These are phyloP conservation scores for Lichtheimia hyalospora DNA, from an alignment of 371 early-diverging fungal genomes.

Conservation along the genomic window DNA sequence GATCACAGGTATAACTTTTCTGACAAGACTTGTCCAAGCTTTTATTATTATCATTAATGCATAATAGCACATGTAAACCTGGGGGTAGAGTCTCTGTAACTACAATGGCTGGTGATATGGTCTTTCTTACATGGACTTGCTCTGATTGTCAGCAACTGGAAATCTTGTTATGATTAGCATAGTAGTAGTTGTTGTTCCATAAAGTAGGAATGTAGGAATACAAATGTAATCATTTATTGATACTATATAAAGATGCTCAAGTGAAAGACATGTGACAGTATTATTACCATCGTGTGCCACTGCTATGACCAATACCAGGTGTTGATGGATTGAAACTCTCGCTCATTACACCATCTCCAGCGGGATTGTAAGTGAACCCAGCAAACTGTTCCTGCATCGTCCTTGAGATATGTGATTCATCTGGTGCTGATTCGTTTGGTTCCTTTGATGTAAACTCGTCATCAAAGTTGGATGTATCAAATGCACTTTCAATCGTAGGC, in stretches of 20 bases:
- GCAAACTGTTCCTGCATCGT: conserved; percentile 93
- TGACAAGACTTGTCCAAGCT: background rate
- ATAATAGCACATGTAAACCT: background rate
- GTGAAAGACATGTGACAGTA: background rate
- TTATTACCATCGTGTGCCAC: conserved; percentile 24
- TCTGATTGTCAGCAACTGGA: conserved; percentile 14
- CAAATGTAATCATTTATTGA: conserved; percentile 9
- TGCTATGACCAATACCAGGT: conserved; percentile 18
- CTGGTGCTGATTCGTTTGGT: conserved; percentile 83
- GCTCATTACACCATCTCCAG: conserved; percentile 42
- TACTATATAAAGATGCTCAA: background rate
- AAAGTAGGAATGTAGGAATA: background rate
- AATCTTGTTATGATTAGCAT: conserved; percentile 11
- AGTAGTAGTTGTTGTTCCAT: too few species aligned
- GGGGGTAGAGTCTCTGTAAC: background rate
- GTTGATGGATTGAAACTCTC: conserved; percentile 32
- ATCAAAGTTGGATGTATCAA: conserved; percentile 84
- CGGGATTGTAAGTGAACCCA: conserved; percentile 71
- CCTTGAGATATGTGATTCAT: conserved; percentile 80
- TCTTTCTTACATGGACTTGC: conserved; percentile 19
- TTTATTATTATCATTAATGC: background rate
- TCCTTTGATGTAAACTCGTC: conserved; percentile 81
- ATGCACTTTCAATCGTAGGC: conserved; percentile 79
- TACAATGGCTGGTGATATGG: conserved; percentile 3
- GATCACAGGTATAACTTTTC: conserved; percentile 1